A percentile compares a stretch with the other conserved stretches of the same genome.
phyloP scores from a whole-genome alignment of 2,329 filamentous ascomycete genomes.

The Dendryphion nanum region DNA sequence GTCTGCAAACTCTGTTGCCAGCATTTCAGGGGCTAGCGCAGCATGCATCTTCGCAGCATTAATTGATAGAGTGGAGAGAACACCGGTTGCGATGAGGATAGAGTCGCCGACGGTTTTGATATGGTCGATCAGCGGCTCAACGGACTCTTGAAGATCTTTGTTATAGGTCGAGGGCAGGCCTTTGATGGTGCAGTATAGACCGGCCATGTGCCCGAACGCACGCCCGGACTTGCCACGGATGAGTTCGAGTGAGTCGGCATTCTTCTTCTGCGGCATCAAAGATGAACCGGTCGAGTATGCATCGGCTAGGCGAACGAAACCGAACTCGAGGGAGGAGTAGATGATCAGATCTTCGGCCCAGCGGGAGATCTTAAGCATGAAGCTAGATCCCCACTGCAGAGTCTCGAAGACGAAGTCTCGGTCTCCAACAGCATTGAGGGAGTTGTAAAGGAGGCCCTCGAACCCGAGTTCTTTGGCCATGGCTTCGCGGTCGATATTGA shows the following conservation, averaged over 20 bases:
- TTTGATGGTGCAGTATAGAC: conserved; percentile 73
- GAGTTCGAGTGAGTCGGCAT: conserved; percentile 71
- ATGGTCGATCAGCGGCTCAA: conserved; percentile 81
- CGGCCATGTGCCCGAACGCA: conserved; percentile 78
- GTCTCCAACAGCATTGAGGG: conserved; percentile 72
- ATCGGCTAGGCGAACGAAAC: conserved; percentile 73
- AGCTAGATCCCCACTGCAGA: conserved; percentile 73
- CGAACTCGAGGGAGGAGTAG: conserved; percentile 74
- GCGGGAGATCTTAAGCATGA: conserved; percentile 77
- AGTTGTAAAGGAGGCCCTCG: conserved; percentile 71
- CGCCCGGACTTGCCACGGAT: conserved; percentile 75
- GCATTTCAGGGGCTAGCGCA: conserved; percentile 78
- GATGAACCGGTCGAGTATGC: conserved; percentile 76
- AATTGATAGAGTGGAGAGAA: conserved; percentile 70
- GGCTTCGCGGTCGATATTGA: conserved; percentile 74
- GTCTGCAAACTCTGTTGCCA: conserved; percentile 69
- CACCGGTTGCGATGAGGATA: conserved; percentile 77
- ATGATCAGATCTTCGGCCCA: conserved; percentile 87
- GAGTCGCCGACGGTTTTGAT: conserved; percentile 80
- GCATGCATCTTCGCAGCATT: conserved; percentile 74
- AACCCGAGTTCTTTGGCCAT: conserved; percentile 83
- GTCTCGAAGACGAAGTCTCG: conserved; percentile 81
- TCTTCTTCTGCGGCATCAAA: conserved; percentile 85
- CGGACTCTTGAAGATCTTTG: conserved; percentile 87
- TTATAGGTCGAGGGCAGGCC: conserved; percentile 82